Conservation (phyloP, 139 green algal genomes). For the Chlamydomonas urium region DNA sequence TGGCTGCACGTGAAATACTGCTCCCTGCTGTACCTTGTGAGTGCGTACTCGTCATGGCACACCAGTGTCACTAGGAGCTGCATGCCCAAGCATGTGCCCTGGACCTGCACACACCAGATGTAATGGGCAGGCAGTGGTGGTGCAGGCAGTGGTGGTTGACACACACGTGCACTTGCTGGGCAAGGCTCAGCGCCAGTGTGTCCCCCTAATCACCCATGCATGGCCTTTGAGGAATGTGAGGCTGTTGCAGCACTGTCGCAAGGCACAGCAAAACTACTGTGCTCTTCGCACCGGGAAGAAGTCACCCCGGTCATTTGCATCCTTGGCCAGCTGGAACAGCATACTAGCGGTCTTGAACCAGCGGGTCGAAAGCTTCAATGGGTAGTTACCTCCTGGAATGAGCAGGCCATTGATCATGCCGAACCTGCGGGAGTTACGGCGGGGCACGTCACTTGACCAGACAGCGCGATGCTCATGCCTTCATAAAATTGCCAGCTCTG, state of each 20-base stretch:
- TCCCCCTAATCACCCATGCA: too few species aligned
- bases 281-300: conserved; percentile 1
- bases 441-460: too few species aligned
- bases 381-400: conserved; percentile 10
- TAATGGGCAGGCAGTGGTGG: too few species aligned
- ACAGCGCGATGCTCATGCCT: too few species aligned
- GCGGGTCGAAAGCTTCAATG: background rate
- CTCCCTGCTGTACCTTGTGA: background rate
- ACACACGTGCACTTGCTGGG: too few species aligned
- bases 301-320: background rate
- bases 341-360: background rate
- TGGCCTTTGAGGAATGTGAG: too few species aligned
- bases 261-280: too few species aligned
- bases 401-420: conserved; percentile 4
- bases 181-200: too few species aligned
- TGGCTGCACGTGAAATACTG: too few species aligned
- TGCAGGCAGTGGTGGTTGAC: too few species aligned
- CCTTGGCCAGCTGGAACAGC: conserved; percentile 3
- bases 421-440: conserved; percentile 1
- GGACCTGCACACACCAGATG: conserved; percentile 1
- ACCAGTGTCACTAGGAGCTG: background rate
- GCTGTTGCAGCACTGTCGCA: too few species aligned
- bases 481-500: too few species aligned
- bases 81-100: conserved; percentile 8
- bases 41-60: background rate